Evolutionary conservation across 2,329 filamentous ascomycete genomes (phyloP).

Genomic region (Xylariaceae sp.): DNA sequence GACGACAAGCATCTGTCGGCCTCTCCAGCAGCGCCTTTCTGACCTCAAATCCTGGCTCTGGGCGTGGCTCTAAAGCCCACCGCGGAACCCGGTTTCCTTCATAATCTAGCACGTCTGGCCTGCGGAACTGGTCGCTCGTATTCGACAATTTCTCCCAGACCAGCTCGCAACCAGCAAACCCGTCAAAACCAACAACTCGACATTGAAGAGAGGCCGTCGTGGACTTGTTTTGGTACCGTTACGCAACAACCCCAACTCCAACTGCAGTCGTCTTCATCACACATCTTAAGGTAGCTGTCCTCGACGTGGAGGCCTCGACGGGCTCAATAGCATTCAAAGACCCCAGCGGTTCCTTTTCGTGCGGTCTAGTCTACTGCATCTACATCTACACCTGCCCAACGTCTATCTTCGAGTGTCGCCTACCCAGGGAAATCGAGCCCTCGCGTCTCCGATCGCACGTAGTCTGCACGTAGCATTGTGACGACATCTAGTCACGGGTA

Average conservation of each 20-base stretch:
- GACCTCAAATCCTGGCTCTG: too few species aligned
- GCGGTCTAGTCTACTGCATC: neutral
- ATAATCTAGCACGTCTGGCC: too few species aligned
- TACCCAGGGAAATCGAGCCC: neutral
- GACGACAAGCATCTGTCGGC: neutral
- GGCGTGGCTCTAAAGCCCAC: conserved; percentile 17
- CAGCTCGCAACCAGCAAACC: neutral
- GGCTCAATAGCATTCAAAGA: too few species aligned
- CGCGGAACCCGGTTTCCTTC: conserved; percentile 15
- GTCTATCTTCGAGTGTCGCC: too few species aligned
- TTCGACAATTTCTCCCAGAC: conserved; percentile 15
- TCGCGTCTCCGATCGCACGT: neutral
- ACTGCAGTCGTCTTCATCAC: neutral
- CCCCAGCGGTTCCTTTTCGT: neutral
- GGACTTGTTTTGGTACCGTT: neutral
- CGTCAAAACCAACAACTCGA: neutral
- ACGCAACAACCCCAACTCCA: neutral
- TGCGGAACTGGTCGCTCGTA: conserved; percentile 14
- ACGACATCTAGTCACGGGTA: conserved; percentile 5
- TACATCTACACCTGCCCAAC: neutral
- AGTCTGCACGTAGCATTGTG: conserved; percentile 5
- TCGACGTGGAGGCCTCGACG: neutral
- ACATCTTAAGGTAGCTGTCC: too few species aligned
- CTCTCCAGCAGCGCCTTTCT: too few species aligned
- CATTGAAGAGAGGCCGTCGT: neutral